Evolutionary conservation across 1,284 basidiomycete genomes (phyloP), one percentile per base, ranked within the genome.

Genomic region (Puccinia horiana): DNA sequence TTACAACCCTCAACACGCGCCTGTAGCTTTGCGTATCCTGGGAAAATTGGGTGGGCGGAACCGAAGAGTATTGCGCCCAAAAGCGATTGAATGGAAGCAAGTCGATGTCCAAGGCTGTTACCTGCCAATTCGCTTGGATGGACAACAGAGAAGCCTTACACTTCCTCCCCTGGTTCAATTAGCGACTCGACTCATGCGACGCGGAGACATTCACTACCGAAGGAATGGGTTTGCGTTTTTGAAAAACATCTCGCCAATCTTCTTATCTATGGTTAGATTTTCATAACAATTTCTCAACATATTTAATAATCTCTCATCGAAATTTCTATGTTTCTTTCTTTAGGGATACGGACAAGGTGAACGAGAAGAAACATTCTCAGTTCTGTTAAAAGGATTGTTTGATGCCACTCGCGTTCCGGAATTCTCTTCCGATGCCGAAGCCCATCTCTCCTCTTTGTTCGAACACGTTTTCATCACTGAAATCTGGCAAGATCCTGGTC

Each of bases 41-140:
- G 97, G 97, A 74, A 99, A 99, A 88, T 89, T 99, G 26, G 98
- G 97, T 23, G 97, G 98, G 0, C 89, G 97, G 47, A 99, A 99
- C 87, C 90, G 98, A 54, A 91, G 93, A 58, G 90, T 98, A 81
- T 89, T 97, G 84, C 91, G 92, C 83, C 93, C 93, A 83, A 94
- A 96, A 72, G 87, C 91, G 52, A 88, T 99, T 69, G 90, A 91
- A 56, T 97, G 93, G 87, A 90, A 89, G 32, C 89, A 91, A 70
- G 90, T 91, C 83, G 91, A 92, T 0, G 91, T 93, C 18, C 81
- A 65, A 74, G 89, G 91, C 2, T 91, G 93, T 6, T 91, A 90
- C 83, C 88, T 94, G 42, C 87, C 90, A 0, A 88, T 98, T 52
- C 92, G 92, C 14, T 94, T 98, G 84, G 89, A 92, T 69, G 92